Evolutionary conservation across 2,329 filamentous ascomycete genomes (phyloP).

Genomic region (Macrophomina tecta): DNA sequence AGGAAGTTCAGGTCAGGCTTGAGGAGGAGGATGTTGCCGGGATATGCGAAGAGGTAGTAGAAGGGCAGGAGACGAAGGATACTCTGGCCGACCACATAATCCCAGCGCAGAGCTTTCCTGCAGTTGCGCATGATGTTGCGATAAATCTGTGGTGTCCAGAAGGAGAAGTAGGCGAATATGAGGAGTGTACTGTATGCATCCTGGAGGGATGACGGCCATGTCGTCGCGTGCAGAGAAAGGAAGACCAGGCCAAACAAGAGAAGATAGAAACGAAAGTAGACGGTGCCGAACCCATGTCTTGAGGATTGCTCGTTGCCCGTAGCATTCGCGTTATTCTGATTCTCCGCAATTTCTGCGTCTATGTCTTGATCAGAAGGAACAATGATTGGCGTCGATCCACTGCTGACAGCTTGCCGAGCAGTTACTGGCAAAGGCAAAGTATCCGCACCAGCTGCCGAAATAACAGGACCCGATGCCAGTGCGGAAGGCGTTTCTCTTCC

Average conservation of each 20-base stretch:
- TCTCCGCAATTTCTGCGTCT: slow-evolving; percentile 38
- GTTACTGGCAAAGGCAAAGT: slow-evolving; percentile 60
- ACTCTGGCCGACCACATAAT: slow-evolving; percentile 86
- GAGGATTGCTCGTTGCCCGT: slow-evolving; percentile 50
- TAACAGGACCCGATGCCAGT: slow-evolving; percentile 31
- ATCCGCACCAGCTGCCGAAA: slow-evolving; percentile 40
- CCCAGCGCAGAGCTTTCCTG: slow-evolving; percentile 87
- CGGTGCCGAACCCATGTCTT: slow-evolving; percentile 51
- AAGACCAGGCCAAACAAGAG: slow-evolving; percentile 64
- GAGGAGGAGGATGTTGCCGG: slow-evolving; percentile 82
- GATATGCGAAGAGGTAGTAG: slow-evolving; percentile 80
- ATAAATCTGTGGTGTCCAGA: slow-evolving; percentile 91
- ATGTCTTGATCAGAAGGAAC: slow-evolving; percentile 65
- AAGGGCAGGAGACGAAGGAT: slow-evolving; percentile 78
- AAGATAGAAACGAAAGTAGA: slow-evolving; percentile 69
- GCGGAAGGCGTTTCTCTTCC: slow-evolving; percentile 32
- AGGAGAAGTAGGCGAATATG: slow-evolving; percentile 78
- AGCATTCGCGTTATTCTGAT: slow-evolving; percentile 41
- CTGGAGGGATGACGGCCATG: slow-evolving; percentile 60
- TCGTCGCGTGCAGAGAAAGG: slow-evolving; percentile 63
- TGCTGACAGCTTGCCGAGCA: slow-evolving; percentile 37
- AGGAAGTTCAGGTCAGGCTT: slow-evolving; percentile 71
- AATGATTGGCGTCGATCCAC: slow-evolving; percentile 61
- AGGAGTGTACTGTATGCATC: slow-evolving; percentile 66
- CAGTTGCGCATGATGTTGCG: slow-evolving; percentile 91